Conservation (phyloP, 2,329 filamentous ascomycete genomes). For the Cordyceps cateniannulata region DNA sequence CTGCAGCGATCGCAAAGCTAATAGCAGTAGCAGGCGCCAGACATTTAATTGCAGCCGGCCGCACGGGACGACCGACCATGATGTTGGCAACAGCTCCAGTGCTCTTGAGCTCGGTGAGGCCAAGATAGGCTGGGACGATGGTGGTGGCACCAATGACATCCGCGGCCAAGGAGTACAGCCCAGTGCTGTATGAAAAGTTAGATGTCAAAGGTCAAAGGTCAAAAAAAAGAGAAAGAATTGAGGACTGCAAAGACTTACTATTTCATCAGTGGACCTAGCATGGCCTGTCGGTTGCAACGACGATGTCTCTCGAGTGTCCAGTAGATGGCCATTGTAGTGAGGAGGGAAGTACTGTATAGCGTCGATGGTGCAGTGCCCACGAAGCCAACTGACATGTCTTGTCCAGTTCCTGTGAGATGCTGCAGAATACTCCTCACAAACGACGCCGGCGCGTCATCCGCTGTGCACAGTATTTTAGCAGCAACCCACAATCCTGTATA, state of each 20-base stretch:
- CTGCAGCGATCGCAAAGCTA: neutral
- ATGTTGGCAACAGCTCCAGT: neutral
- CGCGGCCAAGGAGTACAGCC: neutral
- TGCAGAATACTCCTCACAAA: neutral
- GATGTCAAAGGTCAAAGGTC: neutral
- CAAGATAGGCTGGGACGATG: neutral
- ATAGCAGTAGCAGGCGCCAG: neutral
- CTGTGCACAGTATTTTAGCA: neutral
- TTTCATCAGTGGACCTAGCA: neutral
- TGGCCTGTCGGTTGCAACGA: neutral
- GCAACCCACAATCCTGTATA: neutral
- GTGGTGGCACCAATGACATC: neutral
- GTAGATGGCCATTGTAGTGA: neutral
- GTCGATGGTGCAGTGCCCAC: neutral
- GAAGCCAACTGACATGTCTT: too few species aligned
- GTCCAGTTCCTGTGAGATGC: neutral
- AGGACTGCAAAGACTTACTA: too few species aligned
- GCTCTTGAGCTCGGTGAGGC: neutral
- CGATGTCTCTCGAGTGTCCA: conserved; percentile 3
- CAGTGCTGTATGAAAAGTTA: neutral
- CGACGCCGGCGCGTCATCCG: neutral
- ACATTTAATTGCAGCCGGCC: neutral
- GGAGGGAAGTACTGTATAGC: neutral
- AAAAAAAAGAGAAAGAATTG: too few species aligned
- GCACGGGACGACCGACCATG: neutral